Conservation (phyloP, 805 yeast genomes). For the Ogataea minuta region DNA sequence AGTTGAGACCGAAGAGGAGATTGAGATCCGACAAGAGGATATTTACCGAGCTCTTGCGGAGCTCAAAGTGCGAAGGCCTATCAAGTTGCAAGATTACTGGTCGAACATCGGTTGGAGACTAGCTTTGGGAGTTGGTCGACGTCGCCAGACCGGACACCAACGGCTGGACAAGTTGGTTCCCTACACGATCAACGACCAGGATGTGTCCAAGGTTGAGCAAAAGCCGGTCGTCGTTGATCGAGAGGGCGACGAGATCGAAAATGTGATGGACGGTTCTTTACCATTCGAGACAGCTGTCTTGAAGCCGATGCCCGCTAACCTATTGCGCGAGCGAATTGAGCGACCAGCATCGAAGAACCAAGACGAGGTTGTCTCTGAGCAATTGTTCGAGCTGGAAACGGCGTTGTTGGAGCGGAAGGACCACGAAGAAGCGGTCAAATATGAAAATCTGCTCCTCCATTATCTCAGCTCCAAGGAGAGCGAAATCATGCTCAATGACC, state of each 20-base stretch:
- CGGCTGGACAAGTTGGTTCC: constrained; percentile 2
- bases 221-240: neutral
- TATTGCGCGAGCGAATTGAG: constrained; percentile 1
- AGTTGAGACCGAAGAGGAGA: constrained; percentile 4
- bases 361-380: constrained; percentile 13
- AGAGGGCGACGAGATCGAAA: constrained; percentile 13
- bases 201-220: neutral
- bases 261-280: constrained; percentile 15
- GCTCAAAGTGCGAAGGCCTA: constrained; percentile 9
- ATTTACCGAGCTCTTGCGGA: constrained; percentile 8
- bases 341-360: neutral
- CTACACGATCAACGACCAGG: constrained; percentile 10
- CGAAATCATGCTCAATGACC: constrained; percentile 20
- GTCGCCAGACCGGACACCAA: constrained; percentile 1
- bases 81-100: constrained; percentile 21
- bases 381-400: constrained; percentile 23
- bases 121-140: constrained; percentile 7
- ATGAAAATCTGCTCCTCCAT: constrained; percentile 27
- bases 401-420: constrained; percentile 27
- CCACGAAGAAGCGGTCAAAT: constrained; percentile 23
- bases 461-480: constrained; percentile 22
- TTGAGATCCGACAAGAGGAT: constrained; percentile 10
- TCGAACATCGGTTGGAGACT: constrained; percentile 16
- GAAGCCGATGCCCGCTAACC: constrained; percentile 13
- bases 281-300: constrained; percentile 14